A percentile compares a stretch with the other conserved stretches of the same genome.
These are phyloP conservation scores for Diutina rugosa DNA, from an alignment of 1,139 yeast species.

Conservation along the genomic window DNA sequence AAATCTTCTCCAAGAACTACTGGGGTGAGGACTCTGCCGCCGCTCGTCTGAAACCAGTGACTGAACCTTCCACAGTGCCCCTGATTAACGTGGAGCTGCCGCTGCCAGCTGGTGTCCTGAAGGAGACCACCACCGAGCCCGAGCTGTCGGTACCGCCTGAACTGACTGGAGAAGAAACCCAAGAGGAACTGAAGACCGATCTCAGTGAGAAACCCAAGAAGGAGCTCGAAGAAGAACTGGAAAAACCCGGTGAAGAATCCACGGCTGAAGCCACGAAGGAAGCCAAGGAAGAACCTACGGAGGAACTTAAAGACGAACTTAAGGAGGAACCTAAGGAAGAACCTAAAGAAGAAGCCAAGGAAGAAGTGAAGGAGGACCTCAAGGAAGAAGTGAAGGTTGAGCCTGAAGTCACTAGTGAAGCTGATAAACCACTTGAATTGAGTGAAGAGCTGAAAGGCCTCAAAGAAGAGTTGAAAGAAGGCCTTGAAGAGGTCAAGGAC, in stretches of 20 bases:
- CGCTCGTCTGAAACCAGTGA: background rate
- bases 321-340: background rate
- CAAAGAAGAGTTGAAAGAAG: background rate
- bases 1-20: conserved; percentile 30
- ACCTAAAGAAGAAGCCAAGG: background rate
- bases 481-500: background rate
- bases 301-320: background rate
- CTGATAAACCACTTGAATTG: no score
- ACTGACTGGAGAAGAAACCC: no score
- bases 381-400: conserved; percentile 1
- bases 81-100: background rate
- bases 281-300: background rate
- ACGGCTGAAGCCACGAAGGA: background rate
- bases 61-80: background rate
- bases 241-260: background rate
- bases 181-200: no score
- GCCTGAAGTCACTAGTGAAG: background rate
- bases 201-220: background rate
- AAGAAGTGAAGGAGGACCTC: background rate
- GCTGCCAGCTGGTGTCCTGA: background rate
- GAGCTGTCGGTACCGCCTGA: background rate
- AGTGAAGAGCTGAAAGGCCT: background rate
- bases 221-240: background rate
- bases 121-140: background rate
- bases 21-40: conserved; percentile 13